Evolutionary conservation across 2,329 filamentous ascomycete species (phyloP).

Genomic region (Pseudocercospora pini-densiflorae): DNA sequence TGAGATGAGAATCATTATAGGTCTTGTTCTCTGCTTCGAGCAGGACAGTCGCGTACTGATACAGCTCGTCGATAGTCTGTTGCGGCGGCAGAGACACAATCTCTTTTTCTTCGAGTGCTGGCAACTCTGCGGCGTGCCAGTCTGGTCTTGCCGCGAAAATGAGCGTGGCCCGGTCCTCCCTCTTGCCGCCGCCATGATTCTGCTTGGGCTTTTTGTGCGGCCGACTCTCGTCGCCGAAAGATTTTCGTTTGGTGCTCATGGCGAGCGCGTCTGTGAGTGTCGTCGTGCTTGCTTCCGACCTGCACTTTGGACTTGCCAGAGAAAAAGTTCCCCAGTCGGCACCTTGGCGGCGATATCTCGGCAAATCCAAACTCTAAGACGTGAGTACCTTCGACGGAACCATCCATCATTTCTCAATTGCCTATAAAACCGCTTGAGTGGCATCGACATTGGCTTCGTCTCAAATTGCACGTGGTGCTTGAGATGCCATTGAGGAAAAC

Average conservation of each 20-base stretch:
- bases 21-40: slow-evolving; percentile 76
- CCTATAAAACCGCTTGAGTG: not conserved
- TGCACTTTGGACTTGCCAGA: not conserved
- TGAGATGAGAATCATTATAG: slow-evolving; percentile 72
- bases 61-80: slow-evolving; percentile 60
- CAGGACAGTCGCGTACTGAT: slow-evolving; percentile 73
- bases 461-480: not conserved
- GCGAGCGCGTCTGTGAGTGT: not conserved
- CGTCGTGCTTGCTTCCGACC: not conserved
- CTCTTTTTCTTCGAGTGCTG: slow-evolving; percentile 54
- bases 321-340: slow-evolving; percentile 4
- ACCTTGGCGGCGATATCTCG: not conserved
- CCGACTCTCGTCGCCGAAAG: slow-evolving; percentile 27
- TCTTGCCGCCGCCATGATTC: slow-evolving; percentile 26
- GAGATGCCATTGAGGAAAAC: not conserved
- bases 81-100: slow-evolving; percentile 54
- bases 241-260: slow-evolving; percentile 45
- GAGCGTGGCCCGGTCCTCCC: slow-evolving; percentile 24
- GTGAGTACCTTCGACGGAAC: too few relatives aligned
- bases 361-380: not conserved
- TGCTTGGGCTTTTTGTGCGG: slow-evolving; percentile 37
- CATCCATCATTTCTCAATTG: not conserved
- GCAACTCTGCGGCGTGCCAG: slow-evolving; percentile 67
- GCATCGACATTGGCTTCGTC: not conserved
- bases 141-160: slow-evolving; percentile 65